A percentile compares a stretch with the other conserved stretches of the same genome.
Evolutionary conservation across 2,329 filamentous ascomycete species (phyloP).

Genomic region (Dactylellina cionopaga): DNA sequence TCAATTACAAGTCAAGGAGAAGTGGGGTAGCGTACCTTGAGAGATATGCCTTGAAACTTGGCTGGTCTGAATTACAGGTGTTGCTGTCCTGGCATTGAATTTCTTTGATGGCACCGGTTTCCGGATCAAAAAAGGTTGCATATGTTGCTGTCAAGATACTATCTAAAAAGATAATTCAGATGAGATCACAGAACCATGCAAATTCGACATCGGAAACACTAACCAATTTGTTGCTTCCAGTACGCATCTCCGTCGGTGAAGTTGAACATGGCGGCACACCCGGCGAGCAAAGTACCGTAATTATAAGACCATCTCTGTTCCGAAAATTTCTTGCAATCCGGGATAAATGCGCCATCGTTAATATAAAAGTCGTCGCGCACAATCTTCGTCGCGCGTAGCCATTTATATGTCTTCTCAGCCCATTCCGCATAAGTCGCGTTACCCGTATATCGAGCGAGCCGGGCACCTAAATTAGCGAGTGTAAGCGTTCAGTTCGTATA

Average conservation of each 20-base stretch:
- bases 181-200: too few species aligned
- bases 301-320: conserved; percentile 75
- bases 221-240: conserved; percentile 41
- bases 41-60: conserved; percentile 76
- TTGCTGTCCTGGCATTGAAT: conserved; percentile 71
- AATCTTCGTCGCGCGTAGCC: conserved; percentile 68
- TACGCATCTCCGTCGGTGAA: conserved; percentile 56
- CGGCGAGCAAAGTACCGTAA: conserved; percentile 70
- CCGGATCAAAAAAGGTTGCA: conserved; percentile 51
- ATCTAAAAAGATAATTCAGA: too few species aligned
- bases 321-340: conserved; percentile 70
- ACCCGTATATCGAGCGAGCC: conserved; percentile 63
- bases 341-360: conserved; percentile 72
- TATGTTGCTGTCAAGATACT: conserved; percentile 38
- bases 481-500: not conserved
- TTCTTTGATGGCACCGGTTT: conserved; percentile 71
- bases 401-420: conserved; percentile 72
- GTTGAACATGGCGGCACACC: conserved; percentile 76
- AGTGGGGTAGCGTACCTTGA: conserved; percentile 58
- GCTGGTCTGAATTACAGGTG: conserved; percentile 76
- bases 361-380: conserved; percentile 72
- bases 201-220: too few species aligned
- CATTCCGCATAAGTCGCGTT: conserved; percentile 73
- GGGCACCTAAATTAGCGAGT: conserved; percentile 59
- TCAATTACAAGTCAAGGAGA: not conserved